These are phyloP conservation scores for Volvox carteri DNA, from an alignment of 163 green algal species.

Conservation along the genomic window DNA sequence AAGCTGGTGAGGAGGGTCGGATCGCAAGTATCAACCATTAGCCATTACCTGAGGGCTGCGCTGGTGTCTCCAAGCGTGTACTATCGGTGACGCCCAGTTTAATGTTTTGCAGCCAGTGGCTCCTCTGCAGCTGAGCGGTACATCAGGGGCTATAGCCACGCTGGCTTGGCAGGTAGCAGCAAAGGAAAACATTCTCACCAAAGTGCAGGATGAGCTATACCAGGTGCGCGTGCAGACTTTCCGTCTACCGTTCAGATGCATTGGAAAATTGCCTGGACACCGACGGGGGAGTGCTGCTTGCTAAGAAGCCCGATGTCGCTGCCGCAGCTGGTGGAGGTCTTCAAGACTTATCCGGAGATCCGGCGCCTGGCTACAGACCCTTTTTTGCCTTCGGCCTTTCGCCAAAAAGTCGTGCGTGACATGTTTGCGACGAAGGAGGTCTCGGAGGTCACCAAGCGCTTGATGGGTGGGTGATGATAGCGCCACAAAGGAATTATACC, in stretches of 20 bases:
- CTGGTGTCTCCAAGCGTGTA: not conserved
- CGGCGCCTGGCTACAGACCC: conserved; percentile 72
- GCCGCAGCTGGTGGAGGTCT: conserved; percentile 67
- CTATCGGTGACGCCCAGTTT: not conserved
- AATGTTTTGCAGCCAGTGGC: conserved; percentile 62
- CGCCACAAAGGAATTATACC: too few relatives aligned
- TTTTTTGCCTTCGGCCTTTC: conserved; percentile 65
- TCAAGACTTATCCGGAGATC: conserved; percentile 67
- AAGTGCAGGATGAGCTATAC: conserved; percentile 77
- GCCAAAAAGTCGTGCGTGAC: conserved; percentile 64
- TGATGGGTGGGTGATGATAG: conserved; percentile 64
- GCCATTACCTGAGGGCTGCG: not conserved
- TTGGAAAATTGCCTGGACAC: too few relatives aligned
- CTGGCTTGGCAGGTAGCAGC: conserved; percentile 72
- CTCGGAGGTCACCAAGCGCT: conserved; percentile 70
- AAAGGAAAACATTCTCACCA: conserved; percentile 76
- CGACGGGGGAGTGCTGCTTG: too few relatives aligned
- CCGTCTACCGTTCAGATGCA: too few relatives aligned
- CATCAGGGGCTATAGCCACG: conserved; percentile 68
- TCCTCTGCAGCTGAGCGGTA: conserved; percentile 71
- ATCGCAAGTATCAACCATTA: not conserved
- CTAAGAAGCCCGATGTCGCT: not conserved
- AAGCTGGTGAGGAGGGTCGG: conserved; percentile 38
- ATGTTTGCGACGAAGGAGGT: conserved; percentile 60
- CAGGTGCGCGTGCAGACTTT: too few relatives aligned